Evolutionary conservation across 306 rosid genomes (phyloP), one percentile per base, ranked within the genome.

Genomic region (Bauhinia variegata): DNA sequence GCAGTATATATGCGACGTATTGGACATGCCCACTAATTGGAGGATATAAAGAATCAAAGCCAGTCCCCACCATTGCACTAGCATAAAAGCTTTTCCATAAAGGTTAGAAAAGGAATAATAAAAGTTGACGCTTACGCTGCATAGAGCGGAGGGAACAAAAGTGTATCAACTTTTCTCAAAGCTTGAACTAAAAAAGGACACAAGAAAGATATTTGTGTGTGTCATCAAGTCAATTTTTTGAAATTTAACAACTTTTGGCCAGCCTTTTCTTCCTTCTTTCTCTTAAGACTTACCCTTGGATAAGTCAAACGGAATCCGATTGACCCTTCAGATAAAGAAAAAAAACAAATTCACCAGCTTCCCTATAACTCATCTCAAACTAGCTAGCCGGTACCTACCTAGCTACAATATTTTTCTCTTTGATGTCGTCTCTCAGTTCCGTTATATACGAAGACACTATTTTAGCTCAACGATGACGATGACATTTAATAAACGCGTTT

Each of bases 121-220:
- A 83, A 79, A 80, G 89, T 83, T 74, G 80, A 79, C 72, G 63
- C 84, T 72, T 49, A 16, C 8, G 38, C 59, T 74, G 83, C 84
- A 83, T 8, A 70, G 72, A 64, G 64, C 61, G 57, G 34, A 72
- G 82, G 82, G 76, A 68, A 78, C 86, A 86, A 84, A 84, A 79
- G 84, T 66, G 80, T 75, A 82, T 61, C 71, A 61, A 82, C 85
- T 79, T 86, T 88, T 84, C 63, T 70, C 70, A 57, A 73, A 67
- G 84, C 73, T 63, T 68, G 14, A 59, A 53, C 60, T 71, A 28
- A 44, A 67, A 55, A 49, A 63, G n/a, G 48, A 3, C 62, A 34
- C 2, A 23, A 23, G 18, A 72, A 77, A 71, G 82, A 68, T 72
- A 58, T 63, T 60, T 66, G 30, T 75, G 57, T 44, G 65, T 70